phyloP scores from a whole-genome alignment of 2,329 filamentous ascomycete species.

The Biscogniauxia marginata region DNA sequence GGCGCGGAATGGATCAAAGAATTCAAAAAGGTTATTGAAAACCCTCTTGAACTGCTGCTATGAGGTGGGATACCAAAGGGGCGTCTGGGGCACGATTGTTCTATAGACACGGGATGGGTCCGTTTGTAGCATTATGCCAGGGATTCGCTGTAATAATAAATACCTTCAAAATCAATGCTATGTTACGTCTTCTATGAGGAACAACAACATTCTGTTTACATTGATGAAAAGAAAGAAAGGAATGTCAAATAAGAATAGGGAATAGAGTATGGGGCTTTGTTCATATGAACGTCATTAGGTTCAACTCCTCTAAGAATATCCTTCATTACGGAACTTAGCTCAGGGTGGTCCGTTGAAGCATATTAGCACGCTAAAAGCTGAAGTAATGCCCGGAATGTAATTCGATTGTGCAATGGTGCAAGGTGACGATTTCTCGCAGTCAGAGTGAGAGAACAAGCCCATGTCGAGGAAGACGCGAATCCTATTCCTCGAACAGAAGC shows the following conservation, averaged over 20 bases:
- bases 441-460: too few species aligned
- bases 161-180: constrained; percentile 6
- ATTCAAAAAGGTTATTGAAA: constrained; percentile 97
- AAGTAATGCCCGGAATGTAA: too few species aligned
- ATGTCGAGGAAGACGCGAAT: too few species aligned
- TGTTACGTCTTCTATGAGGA: background rate
- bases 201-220: background rate
- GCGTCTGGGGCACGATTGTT: constrained; percentile 31
- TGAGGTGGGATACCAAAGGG: constrained; percentile 45
- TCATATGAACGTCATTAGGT: too few species aligned
- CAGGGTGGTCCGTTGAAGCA: too few species aligned
- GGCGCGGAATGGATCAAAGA: constrained; percentile 96
- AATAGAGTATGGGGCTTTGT: too few species aligned
- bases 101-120: constrained; percentile 30
- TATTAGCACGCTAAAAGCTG: too few species aligned
- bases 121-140: constrained; percentile 31
- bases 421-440: too few species aligned
- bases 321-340: too few species aligned
- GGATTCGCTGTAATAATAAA: constrained; percentile 28
- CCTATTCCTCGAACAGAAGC: too few species aligned
- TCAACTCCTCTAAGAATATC: too few species aligned
- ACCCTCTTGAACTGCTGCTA: constrained; percentile 90
- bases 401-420: too few species aligned
- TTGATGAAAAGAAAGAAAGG: background rate
- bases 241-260: background rate